phyloP scores from a whole-genome alignment of 1,284 basidiomycete genomes.

The Neonothopanus nambi region DNA sequence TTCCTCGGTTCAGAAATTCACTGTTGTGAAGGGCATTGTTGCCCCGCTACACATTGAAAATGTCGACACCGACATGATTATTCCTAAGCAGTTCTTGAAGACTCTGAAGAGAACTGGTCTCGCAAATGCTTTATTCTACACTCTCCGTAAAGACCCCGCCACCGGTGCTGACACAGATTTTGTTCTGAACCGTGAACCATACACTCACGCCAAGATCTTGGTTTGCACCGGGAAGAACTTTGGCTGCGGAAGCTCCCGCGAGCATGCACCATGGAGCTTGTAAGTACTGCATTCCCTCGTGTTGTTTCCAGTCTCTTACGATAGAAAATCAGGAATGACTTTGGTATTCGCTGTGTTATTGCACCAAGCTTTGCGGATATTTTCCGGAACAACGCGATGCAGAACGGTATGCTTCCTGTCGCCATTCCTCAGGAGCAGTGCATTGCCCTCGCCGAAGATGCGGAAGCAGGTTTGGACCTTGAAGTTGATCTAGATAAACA shows the following conservation, averaged over 20 bases:
- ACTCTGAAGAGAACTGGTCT: constrained; percentile 93
- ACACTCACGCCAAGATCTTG: constrained; percentile 79
- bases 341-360: constrained; percentile 91
- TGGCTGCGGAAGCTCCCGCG: constrained; percentile 91
- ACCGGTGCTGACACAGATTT: constrained; percentile 87
- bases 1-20: constrained; percentile 77
- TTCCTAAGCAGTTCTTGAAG: constrained; percentile 95
- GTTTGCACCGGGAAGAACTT: constrained; percentile 93
- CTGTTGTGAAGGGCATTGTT: constrained; percentile 78
- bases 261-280: constrained; percentile 97
- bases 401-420: constrained; percentile 95
- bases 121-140: constrained; percentile 86
- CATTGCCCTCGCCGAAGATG: constrained; percentile 76
- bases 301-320: constrained; percentile 8
- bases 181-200: constrained; percentile 86
- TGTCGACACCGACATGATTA: constrained; percentile 97
- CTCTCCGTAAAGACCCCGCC: constrained; percentile 77
- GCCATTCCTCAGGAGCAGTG: constrained; percentile 79
- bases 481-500: constrained; percentile 90
- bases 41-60: constrained; percentile 92
- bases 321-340: constrained; percentile 70
- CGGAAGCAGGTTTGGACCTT: constrained; percentile 76
- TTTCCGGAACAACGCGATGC: constrained; percentile 91
- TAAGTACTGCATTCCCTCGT: constrained; percentile 40
- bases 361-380: constrained; percentile 96